Evolutionary conservation across 306 rosid species (phyloP), one percentile per base, ranked within the genome.

Genomic region (Sechiopsis laciniata): DNA sequence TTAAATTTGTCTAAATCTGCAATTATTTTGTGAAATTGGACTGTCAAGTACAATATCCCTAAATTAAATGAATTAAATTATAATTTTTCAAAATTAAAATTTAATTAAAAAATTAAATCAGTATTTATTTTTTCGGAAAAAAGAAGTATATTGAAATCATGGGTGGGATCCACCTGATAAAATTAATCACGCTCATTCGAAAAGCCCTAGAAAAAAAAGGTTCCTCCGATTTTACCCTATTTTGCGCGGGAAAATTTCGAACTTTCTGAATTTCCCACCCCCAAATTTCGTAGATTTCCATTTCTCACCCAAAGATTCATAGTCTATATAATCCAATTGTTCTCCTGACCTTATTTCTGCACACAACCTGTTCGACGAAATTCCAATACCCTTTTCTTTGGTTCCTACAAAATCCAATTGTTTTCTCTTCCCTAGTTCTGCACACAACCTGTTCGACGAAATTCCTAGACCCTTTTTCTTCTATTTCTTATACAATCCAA

Each of bases 311-410:
- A 37, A 6, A 10, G 46, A 40, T 40, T 40, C 46, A 40, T 7
- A 40, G 10, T 15, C 55, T 83, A 77, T 75, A 78, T 78, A 80
- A 45, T 1, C 29, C 59, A 8, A 8, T 16, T 75, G 88, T 17
- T 42, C 55, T 19, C 21, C 12, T 7, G 16, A 0, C 3, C 7
- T 0, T 10, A 1, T 16, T 7, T 11, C 61, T 40, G 90, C 84
- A 20, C 80, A 32, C 8, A 13, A 86, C 78, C 85, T 26, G 29
- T 82, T 91, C 79, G 90, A 80, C 69, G 60, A 80, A 83, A 86
- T 70, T 81, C 82, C 74, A 62, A 73, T 11, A 20, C 51, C 8
- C 8, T 6, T 6, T 6, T 40, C 46, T 40, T 8, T 7, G 46
- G 46, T 14, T 53, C 22, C 54, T 79, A 76, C 72, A 80, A 74